A percentile compares a stretch with the other conserved stretches of the same genome.
phyloP scores from a whole-genome alignment of 2,329 filamentous ascomycete species.

The Madurella fahalii region DNA sequence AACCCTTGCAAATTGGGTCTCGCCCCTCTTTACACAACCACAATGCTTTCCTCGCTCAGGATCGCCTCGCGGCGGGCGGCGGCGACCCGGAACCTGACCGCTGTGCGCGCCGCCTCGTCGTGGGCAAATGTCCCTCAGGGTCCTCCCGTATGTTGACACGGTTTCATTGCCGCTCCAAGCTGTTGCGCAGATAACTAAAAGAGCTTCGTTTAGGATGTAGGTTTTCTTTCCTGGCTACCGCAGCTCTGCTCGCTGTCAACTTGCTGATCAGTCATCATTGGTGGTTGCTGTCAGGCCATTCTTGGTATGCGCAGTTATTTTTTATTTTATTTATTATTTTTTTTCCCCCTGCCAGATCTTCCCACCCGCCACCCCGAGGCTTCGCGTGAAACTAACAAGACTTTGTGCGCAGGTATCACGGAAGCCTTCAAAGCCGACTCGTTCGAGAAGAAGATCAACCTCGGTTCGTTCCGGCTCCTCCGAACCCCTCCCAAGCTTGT shows the following conservation, averaged over 20 bases:
- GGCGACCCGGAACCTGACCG: slow-evolving; percentile 38
- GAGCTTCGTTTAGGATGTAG: slow-evolving; percentile 22
- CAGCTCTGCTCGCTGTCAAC: background rate
- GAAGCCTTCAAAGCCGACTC: slow-evolving; percentile 98
- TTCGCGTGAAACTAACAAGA: slow-evolving; percentile 25
- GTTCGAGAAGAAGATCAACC: slow-evolving; percentile 94
- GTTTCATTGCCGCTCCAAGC: background rate
- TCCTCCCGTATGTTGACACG: slow-evolving; percentile 69
- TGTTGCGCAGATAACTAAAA: slow-evolving; percentile 12
- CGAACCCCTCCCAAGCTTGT: slow-evolving; percentile 4
- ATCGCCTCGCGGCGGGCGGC: slow-evolving; percentile 48
- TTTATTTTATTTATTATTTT: slow-evolving; percentile 9
- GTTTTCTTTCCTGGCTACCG: slow-evolving; percentile 5
- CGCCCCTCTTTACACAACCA: slow-evolving; percentile 25
- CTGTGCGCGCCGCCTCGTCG: slow-evolving; percentile 63
- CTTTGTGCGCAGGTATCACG: slow-evolving; percentile 64
- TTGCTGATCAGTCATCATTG: slow-evolving; percentile 17
- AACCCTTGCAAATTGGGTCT: background rate
- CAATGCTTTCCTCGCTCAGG: slow-evolving; percentile 55
- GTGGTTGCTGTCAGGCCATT: slow-evolving; percentile 57
- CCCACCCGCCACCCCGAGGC: background rate
- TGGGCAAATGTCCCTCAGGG: slow-evolving; percentile 92
- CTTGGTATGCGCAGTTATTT: slow-evolving; percentile 56
- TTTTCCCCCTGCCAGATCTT: background rate
- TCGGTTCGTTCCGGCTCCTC: slow-evolving; percentile 55